Evolutionary conservation across 257 asterid genomes (phyloP), one percentile per base, ranked within the genome.

Genomic region (Rubia yunnanensis): DNA sequence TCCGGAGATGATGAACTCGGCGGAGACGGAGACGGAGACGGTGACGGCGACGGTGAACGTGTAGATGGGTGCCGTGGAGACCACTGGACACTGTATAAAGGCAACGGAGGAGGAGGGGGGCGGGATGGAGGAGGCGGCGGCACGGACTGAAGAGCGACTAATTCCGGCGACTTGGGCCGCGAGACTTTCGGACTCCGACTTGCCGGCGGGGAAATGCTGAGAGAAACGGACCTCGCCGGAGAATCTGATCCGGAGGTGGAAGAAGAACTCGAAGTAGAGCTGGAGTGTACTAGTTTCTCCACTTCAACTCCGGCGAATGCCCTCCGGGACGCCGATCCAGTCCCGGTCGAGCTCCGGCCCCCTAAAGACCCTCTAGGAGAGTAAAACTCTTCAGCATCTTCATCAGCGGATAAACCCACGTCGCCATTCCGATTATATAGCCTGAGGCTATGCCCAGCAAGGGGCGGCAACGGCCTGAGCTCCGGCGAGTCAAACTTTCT

Each of bases 381-480:
- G 83, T 84, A 88, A 72, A 86, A 88, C 76, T 79, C 87, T 9
- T 91, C 96, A 15, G 69, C 81, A 52, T 77, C 95, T 0, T 79
- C 96, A 10, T 78, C 85, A 58, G 63, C 77, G 59, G 74, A 76
- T 63, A 91, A 64, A 8, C 64, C 84, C 70, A 41, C 78, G 30
- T 72, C 88, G 5, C 66, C 86, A 76, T 70, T 82, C 28, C 50
- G 72, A 22, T 67, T 35, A 70, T 66, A 76, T 69, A 74, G 67
- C 70, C 77, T 64, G 55, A 71, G 65, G 58, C 8, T 80, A 67
- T 52, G 86, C 46, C 60, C 73, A 65, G 38, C 53, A 52, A 92
- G 64, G 31, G 95, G 95, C 59, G 98, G 95, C 82, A 92, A 71
- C 14, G 98, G 98, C 1, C 89, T 84, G 76, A 92, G 89, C 82